Conservation (phyloP, 1,284 basidiomycete genomes). For the Fomitiporia mediterranea region DNA sequence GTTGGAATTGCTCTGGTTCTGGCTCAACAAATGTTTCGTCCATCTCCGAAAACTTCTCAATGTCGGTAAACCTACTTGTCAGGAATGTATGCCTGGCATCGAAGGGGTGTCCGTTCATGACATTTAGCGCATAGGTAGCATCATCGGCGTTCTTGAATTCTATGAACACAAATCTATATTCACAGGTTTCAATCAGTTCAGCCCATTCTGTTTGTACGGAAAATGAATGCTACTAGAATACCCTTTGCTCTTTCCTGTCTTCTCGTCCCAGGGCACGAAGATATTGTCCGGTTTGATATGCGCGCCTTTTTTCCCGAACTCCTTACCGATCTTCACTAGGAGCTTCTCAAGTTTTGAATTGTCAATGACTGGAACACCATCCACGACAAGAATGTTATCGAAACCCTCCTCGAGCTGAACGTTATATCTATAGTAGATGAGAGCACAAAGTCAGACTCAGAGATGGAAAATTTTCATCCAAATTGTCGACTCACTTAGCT, state of each 20-base stretch:
- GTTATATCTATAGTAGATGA: slow-evolving; percentile 56
- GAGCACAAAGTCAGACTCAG: slow-evolving; percentile 12
- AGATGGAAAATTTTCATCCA: slow-evolving; percentile 11
- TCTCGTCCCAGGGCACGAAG: slow-evolving; percentile 81
- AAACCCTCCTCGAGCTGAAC: slow-evolving; percentile 78
- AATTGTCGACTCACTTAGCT: slow-evolving; percentile 58
- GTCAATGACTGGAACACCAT: slow-evolving; percentile 85
- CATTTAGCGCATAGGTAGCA: slow-evolving; percentile 75
- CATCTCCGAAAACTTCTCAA: slow-evolving; percentile 80
- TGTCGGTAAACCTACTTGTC: slow-evolving; percentile 90
- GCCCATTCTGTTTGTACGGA: background rate
- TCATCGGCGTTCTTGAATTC: slow-evolving; percentile 82
- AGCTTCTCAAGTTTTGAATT: slow-evolving; percentile 75
- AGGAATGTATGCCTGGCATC: slow-evolving; percentile 90
- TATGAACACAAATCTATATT: slow-evolving; percentile 80
- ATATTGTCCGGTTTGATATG: slow-evolving; percentile 74
- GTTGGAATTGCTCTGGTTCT: slow-evolving; percentile 72
- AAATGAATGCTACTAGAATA: too few species aligned
- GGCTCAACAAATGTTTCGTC: slow-evolving; percentile 85
- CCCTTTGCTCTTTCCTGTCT: slow-evolving; percentile 83
- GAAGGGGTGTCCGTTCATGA: slow-evolving; percentile 85
- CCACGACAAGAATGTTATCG: slow-evolving; percentile 84
- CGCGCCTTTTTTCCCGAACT: slow-evolving; percentile 77
- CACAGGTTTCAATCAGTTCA: slow-evolving; percentile 1
- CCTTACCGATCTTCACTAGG: slow-evolving; percentile 73